Evolutionary conservation across 805 yeast species (phyloP).

Genomic region (Cyberlindnera mrakii): DNA sequence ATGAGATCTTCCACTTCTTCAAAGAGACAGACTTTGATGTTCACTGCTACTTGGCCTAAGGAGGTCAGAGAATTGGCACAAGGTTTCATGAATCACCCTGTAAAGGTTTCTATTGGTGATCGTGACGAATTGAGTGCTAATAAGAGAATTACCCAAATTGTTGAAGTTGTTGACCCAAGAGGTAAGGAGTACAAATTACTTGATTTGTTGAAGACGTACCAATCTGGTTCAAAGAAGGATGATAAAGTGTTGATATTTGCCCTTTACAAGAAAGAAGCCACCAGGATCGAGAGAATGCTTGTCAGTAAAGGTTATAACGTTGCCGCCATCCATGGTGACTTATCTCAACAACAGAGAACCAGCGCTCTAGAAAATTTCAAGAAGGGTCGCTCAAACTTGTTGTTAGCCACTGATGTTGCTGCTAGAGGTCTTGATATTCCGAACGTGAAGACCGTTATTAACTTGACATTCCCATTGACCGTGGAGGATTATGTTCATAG

Average conservation of each 20-base stretch:
- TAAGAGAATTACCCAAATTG: slow-evolving; percentile 87
- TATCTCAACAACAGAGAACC: slow-evolving; percentile 88
- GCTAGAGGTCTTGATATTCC: slow-evolving; percentile 98
- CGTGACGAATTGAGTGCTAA: slow-evolving; percentile 92
- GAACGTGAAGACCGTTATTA: slow-evolving; percentile 90
- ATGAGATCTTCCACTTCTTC: slow-evolving; percentile 50
- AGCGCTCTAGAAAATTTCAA: slow-evolving; percentile 82
- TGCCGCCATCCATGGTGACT: slow-evolving; percentile 95
- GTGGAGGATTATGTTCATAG: slow-evolving; percentile 96
- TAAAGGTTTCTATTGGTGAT: slow-evolving; percentile 88
- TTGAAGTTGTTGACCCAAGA: slow-evolving; percentile 81
- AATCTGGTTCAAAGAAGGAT: slow-evolving; percentile 53
- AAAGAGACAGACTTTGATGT: slow-evolving; percentile 88
- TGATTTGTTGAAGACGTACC: slow-evolving; percentile 68
- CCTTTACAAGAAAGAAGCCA: slow-evolving; percentile 92
- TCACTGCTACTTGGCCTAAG: slow-evolving; percentile 99
- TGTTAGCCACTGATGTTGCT: slow-evolving; percentile 97
- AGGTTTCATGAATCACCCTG: slow-evolving; percentile 78
- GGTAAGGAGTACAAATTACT: slow-evolving; percentile 69
- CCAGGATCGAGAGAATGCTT: slow-evolving; percentile 77
- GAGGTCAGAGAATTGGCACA: slow-evolving; percentile 91
- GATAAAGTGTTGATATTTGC: slow-evolving; percentile 92
- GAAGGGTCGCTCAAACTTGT: slow-evolving; percentile 62
- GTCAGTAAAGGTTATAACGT: slow-evolving; percentile 69
- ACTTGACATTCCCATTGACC: slow-evolving; percentile 92